A percentile compares a stretch with the other conserved stretches of the same genome.
phyloP scores from a whole-genome alignment of 2,329 filamentous ascomycete species.

The Chaetomium strumarium region DNA sequence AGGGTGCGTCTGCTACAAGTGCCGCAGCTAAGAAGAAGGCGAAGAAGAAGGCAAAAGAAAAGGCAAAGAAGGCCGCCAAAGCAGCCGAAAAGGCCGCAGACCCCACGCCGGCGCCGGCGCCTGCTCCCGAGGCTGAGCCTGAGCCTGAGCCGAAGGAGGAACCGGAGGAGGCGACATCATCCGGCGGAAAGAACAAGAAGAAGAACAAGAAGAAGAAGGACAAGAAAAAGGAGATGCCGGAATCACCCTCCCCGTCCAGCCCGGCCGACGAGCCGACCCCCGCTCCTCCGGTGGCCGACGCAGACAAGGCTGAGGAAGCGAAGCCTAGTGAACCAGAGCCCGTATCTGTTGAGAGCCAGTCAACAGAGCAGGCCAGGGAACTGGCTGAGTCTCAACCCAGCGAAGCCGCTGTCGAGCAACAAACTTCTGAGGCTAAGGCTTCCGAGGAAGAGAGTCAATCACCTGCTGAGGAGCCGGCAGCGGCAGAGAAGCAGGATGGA shows the following conservation, averaged over 20 bases:
- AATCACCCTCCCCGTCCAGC: conserved; percentile 8
- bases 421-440: conserved; percentile 1
- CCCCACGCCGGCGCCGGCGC: conserved; percentile 3
- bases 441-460: not conserved
- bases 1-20: conserved; percentile 3
- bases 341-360: conserved; percentile 1
- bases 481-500: conserved; percentile 7
- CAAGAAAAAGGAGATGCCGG: conserved; percentile 14
- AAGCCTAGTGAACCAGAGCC: conserved; percentile 13
- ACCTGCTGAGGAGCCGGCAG: conserved; percentile 1
- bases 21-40: conserved; percentile 16
- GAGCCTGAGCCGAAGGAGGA: conserved; percentile 17
- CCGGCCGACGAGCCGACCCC: not conserved
- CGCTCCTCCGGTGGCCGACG: not conserved
- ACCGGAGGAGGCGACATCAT: conserved; percentile 10
- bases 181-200: conserved; percentile 22
- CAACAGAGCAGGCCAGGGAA: conserved; percentile 4
- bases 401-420: not conserved
- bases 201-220: conserved; percentile 21
- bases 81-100: conserved; percentile 13
- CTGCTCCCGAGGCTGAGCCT: conserved; percentile 13
- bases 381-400: not conserved
- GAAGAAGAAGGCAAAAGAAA: conserved; percentile 15
- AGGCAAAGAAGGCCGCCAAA: conserved; percentile 19
- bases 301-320: not conserved